Conservation (phyloP, 805 yeast genomes). For the Metschnikowia matae region DNA sequence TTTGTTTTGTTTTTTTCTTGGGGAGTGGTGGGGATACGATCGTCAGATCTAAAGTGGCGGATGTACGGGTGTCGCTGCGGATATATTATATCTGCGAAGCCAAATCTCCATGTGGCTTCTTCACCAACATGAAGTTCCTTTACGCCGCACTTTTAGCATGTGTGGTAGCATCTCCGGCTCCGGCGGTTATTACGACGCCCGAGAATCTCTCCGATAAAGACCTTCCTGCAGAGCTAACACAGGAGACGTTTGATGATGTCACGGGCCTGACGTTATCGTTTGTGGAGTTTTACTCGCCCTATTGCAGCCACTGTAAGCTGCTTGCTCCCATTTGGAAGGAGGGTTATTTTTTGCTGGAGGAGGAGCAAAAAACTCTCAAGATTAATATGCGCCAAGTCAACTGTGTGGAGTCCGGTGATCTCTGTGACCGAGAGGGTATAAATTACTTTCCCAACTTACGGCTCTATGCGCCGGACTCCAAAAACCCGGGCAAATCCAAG, state of each 20-base stretch:
- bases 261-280: constrained; percentile 58
- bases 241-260: constrained; percentile 46
- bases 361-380: constrained; percentile 41
- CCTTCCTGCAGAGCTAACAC: constrained; percentile 51
- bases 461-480: constrained; percentile 56
- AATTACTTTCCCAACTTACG: constrained; percentile 65
- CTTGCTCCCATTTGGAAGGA: constrained; percentile 82
- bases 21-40: too few species aligned
- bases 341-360: constrained; percentile 49
- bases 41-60: background rate
- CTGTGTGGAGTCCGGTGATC: constrained; percentile 82
- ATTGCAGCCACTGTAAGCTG: constrained; percentile 74
- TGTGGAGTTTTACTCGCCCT: constrained; percentile 88
- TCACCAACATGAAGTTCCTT: background rate
- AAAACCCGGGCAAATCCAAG: constrained; percentile 24
- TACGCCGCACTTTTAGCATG: background rate
- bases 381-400: constrained; percentile 72
- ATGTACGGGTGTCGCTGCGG: background rate
- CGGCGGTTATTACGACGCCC: constrained; percentile 1
- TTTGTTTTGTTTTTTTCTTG: too few species aligned
- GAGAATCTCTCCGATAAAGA: constrained; percentile 3
- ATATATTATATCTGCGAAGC: too few species aligned
- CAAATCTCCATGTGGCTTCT: too few species aligned
- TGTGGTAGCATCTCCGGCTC: background rate
- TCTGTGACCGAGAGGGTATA: constrained; percentile 68